Percentiles rank a stretch among this genome's conserved stretches.
phyloP scores from a whole-genome alignment of 129 eudicot species.

The Glebionis coronaria region DNA sequence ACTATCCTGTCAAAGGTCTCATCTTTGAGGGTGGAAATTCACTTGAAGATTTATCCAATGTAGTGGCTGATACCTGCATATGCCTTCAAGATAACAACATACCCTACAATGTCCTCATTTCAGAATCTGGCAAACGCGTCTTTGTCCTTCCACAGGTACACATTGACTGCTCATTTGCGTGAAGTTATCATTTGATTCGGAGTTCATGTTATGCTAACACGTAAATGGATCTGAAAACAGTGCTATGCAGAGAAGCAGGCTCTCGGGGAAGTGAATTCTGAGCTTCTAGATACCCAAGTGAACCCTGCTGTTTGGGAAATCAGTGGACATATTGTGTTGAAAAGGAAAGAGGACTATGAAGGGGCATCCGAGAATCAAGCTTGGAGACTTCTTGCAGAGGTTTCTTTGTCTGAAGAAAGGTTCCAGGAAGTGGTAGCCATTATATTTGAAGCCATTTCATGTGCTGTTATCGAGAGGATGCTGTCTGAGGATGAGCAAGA shows the following conservation, averaged over 20 bases:
- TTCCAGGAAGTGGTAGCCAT: slow-evolving; percentile 44
- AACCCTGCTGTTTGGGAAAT: slow-evolving; percentile 94
- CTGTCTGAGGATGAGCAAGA: slow-evolving; percentile 35
- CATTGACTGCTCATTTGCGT: background rate
- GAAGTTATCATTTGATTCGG: no score
- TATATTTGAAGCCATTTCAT: slow-evolving; percentile 33
- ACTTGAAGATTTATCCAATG: slow-evolving; percentile 44
- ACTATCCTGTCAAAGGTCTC: slow-evolving; percentile 70
- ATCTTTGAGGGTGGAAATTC: slow-evolving; percentile 60
- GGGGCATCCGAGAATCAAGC: slow-evolving; percentile 69
- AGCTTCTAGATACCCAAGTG: slow-evolving; percentile 73
- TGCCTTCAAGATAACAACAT: slow-evolving; percentile 63
- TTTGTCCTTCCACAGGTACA: slow-evolving; percentile 73
- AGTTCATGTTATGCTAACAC: background rate
- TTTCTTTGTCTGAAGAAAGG: slow-evolving; percentile 65
- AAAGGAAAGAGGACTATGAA: slow-evolving; percentile 63
- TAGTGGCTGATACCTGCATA: slow-evolving; percentile 55
- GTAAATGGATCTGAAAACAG: slow-evolving; percentile 32
- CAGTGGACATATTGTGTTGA: slow-evolving; percentile 82
- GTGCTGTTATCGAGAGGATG: slow-evolving; percentile 18
- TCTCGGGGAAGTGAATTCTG: slow-evolving; percentile 57
- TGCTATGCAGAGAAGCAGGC: slow-evolving; percentile 88
- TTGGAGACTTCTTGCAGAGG: slow-evolving; percentile 72
- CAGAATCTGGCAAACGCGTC: slow-evolving; percentile 55
- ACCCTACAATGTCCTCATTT: slow-evolving; percentile 65